Evolutionary conservation across 345 rosid species (phyloP).

Genomic region (Eucalyptus lansdowneana): DNA sequence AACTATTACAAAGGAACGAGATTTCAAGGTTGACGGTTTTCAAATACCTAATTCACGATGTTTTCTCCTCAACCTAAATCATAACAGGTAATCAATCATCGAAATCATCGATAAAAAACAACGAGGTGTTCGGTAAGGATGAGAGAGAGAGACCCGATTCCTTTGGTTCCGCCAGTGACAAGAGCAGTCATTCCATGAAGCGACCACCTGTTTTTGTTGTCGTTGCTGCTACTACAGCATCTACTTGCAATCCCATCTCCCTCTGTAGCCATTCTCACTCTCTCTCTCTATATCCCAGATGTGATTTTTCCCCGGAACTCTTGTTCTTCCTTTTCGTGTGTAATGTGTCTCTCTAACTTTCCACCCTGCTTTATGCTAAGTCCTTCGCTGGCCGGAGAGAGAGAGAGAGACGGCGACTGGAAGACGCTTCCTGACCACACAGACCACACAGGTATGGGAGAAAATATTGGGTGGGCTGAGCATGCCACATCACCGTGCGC

Average conservation of each 20-base stretch:
- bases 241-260: not conserved
- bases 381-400: not conserved
- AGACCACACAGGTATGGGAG: no score
- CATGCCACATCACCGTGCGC: no score
- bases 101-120: not conserved
- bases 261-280: not conserved
- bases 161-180: constrained; percentile 60
- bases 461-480: no score
- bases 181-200: constrained; percentile 39
- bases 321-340: not conserved
- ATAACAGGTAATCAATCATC: not conserved
- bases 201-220: not conserved
- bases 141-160: constrained; percentile 27
- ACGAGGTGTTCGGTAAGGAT: not conserved
- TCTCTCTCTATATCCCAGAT: not conserved
- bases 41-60: not conserved
- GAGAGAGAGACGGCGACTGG: not conserved
- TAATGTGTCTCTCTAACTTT: not conserved
- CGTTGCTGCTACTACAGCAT: not conserved
- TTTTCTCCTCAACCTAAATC: not conserved
- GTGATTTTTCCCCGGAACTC: not conserved
- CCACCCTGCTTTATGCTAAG: not conserved
- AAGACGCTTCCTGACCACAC: not conserved
- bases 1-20: not conserved
- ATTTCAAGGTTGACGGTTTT: not conserved